Evolutionary conservation across 208 protist genomes (phyloP).

Genomic region (Crithidia bombi): DNA sequence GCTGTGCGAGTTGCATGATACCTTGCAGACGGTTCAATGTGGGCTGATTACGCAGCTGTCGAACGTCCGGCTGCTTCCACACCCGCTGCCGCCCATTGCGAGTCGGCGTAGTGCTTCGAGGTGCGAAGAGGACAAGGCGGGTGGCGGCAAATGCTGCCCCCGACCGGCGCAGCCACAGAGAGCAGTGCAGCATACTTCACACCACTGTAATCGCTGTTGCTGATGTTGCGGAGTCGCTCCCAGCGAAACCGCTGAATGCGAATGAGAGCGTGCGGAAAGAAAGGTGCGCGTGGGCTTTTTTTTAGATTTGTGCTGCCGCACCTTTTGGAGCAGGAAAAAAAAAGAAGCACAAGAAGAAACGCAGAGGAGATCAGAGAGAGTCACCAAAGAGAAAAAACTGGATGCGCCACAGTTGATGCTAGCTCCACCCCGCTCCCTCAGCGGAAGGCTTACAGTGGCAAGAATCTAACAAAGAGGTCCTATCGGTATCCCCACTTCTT

Average conservation of each 20-base stretch:
- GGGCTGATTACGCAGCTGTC: constrained; percentile 19
- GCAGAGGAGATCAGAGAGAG: neutral
- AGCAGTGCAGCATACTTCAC: constrained; percentile 21
- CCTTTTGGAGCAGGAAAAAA: neutral
- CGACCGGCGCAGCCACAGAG: constrained; percentile 27
- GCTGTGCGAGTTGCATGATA: constrained; percentile 41
- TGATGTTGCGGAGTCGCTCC: too few species aligned
- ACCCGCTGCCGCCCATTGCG: neutral
- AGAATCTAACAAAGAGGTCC: too few species aligned
- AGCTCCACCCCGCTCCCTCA: too few species aligned
- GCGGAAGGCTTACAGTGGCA: too few species aligned
- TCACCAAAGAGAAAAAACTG: too few species aligned
- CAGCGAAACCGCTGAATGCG: neutral
- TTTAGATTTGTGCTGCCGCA: neutral
- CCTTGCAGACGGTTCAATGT: constrained; percentile 44
- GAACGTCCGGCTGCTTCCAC: constrained; percentile 30
- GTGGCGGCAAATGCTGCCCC: neutral
- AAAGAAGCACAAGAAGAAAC: neutral
- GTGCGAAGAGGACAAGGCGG: neutral
- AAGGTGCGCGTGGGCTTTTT: too few species aligned
- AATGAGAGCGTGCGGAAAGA: neutral
- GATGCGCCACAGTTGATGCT: too few species aligned
- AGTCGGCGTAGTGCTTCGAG: neutral
- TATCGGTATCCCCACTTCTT: too few species aligned
- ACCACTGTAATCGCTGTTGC: neutral